Evolutionary conservation across 768 basidiomycete species (phyloP), one percentile per base, ranked within the genome.

Genomic region (Udeniomyces megalosporus): DNA sequence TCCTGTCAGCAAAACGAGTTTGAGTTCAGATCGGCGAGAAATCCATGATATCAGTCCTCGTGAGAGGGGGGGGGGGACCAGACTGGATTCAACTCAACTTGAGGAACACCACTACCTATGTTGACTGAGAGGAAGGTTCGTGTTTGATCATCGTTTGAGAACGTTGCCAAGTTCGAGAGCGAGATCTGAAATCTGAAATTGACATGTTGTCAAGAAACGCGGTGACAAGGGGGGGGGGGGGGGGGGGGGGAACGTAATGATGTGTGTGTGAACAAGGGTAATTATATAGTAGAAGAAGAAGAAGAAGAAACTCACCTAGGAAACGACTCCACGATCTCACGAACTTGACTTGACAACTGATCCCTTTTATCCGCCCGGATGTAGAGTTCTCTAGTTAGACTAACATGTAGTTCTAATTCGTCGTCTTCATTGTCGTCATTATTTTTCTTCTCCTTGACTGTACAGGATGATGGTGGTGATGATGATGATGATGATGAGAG

Each of bases 131-230:
- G 28, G 29, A 63, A 63, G 22, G 55, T 45, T 35, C 62, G 31
- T n/a, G 62, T 63, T 31, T 49, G 47, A 38, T 63, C 62, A 31
- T 63, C 62, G 22, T 63, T 63, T 2, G 45, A 29, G 34, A 63
- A 56, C 0, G 47, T 42, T 10, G 54, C 50, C 7, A 63, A 29
- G 8, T 24, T 58, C 4, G 47, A 57, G 20, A 63, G 42, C 20
- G 45, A 49, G 28, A 58, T 20, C 0, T 49, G 22, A 14, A 63
- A 63, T n/a, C 47, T 45, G 47, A 8, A 14, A 11, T 20, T 51
- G 22, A 10, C 29, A 52, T 6, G n/a, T n/a, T n/a, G n/a, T n/a
- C n/a, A n/a, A n/a, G n/a, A n/a, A n/a, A n/a, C n/a, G n/a, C n/a
- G n/a, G n/a, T n/a, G n/a, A n/a, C n/a, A n/a, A n/a, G n/a, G n/a